phyloP scores from a whole-genome alignment of 805 yeast species.

The Starmerella riodocensis region DNA sequence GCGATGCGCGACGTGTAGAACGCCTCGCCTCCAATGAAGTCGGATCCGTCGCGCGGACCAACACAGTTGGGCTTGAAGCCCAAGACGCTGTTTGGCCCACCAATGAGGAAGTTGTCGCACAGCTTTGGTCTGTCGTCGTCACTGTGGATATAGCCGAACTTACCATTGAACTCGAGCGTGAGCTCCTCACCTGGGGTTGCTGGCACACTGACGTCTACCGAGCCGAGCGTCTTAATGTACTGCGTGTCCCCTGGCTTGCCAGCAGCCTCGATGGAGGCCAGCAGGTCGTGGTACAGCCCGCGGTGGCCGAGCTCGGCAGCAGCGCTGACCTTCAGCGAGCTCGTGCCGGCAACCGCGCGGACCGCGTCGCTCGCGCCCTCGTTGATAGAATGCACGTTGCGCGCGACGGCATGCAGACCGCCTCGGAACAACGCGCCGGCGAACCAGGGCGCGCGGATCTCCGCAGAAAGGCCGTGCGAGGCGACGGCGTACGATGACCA shows the following conservation, averaged over 20 bases:
- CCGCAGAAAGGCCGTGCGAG: slow-evolving; percentile 32
- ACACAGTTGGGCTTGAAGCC: slow-evolving; percentile 55
- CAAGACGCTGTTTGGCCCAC: slow-evolving; percentile 56
- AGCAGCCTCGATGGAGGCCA: slow-evolving; percentile 28
- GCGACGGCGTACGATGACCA: slow-evolving; percentile 44
- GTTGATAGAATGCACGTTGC: slow-evolving; percentile 41
- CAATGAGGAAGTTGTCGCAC: slow-evolving; percentile 66
- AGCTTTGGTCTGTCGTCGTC: slow-evolving; percentile 35
- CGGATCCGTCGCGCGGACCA: slow-evolving; percentile 44
- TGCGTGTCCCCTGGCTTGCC: slow-evolving; percentile 25
- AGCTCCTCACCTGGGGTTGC: slow-evolving; percentile 18
- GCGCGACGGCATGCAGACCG: slow-evolving; percentile 48
- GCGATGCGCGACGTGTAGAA: slow-evolving; percentile 44
- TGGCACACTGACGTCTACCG: slow-evolving; percentile 12
- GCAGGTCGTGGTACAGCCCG: slow-evolving; percentile 19
- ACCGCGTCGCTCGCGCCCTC: slow-evolving; percentile 43
- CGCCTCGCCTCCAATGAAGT: slow-evolving; percentile 54
- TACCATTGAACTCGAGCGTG: slow-evolving; percentile 15
- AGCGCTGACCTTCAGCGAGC: slow-evolving; percentile 39
- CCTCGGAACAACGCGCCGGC: slow-evolving; percentile 21
- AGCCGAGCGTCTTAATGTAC: slow-evolving; percentile 21
- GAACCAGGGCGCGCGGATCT: slow-evolving; percentile 28
- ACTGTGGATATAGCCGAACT: slow-evolving; percentile 17
- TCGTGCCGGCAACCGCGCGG: slow-evolving; percentile 49
- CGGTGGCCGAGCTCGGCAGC: slow-evolving; percentile 28